Base-by-base conservation (phyloP, 1,139 yeast genomes). In the Casaregolazyma lundiana region DNA sequence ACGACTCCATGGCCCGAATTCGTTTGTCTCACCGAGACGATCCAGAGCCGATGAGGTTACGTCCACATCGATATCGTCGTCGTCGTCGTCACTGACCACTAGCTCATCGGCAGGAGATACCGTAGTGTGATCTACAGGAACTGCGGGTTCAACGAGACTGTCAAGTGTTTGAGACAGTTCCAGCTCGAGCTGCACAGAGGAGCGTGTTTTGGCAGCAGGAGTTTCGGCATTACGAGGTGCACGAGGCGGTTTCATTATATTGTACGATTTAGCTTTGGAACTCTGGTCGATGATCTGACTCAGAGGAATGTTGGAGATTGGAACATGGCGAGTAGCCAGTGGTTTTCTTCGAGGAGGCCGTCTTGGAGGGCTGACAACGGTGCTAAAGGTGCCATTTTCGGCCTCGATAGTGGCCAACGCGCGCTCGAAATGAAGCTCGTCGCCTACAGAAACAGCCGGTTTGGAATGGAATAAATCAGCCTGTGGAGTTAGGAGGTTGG, bases 71-170 rank as follows among this genome's bases (percentile, higher is more conserved):
- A 17, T 8, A 19, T 41, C 44, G 21, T 13, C 37, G 13, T 9
- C 13, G 7, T 34, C 36, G 20, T 18, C 20, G 7, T 29, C 43
- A 45, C 45, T 13, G 32, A 41, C 36, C 9, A 32, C 44, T 6
- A 41, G 24, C 15, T 29, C 35, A 13, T 17, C 36, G 40, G 29
- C 40, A n/a, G 19, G 8, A 4, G 13, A 15, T 5, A 21, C 30
- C 6, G 32, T 4, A 2, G 1, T 30, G 32, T 1, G 30, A 11
- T 26, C 52, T 50, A 6, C 50, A 44, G 19, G 36, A 26, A 7
- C 53, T 45, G 44, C 48, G 48, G 36, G 41, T 50, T 30, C 51
- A 52, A 44, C 53, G 61, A 29, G 38, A 13, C 11, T 22, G 13
- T 41, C 44, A n/a, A 30, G 35, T 6, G 22, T 29, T 26, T 39